Base-by-base conservation (phyloP, 129 eudicot species). In the Chrysanthemum seticuspe region DNA sequence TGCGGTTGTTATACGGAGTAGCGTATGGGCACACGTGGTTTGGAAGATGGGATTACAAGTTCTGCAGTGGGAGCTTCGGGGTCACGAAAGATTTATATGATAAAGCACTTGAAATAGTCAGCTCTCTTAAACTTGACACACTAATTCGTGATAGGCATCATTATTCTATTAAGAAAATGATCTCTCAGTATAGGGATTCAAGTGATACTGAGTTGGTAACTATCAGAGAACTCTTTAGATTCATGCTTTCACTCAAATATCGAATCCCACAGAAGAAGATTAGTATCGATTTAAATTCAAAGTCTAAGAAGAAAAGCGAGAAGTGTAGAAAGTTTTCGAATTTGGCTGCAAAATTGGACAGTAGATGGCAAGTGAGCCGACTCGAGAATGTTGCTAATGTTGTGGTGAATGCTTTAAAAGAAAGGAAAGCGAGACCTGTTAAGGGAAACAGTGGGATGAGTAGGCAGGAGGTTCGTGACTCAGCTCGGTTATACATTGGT, bases 391-490 rank as follows among this genome's bases (percentile, higher is more conserved):
- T 86, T 15, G 98, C 98, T 31, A 75, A 87, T 36, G 97, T 93
- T 15, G 89, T 93, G 11, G 92, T 87, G 2, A 78, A 90, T 9
- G 92, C 91, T 3, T 21, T 93, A 59, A 90, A 79, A 72, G 87
- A 82, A 36, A 87, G 81, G 71, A 75, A 82, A 67, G 47, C 7
- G 47, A 40, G 47, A 6, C 47, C 47, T 40, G 47, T 40, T 6
- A 40, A 40, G 10, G 47, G 47, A 40, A 79, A 75, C 68, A 8
- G 81, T 29, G 89, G 89, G 45, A 89, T 89, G 98, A 85, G 86
- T 13, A 71, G 98, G 71, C 97, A 93, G 65, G 98, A 93, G 78
- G 90, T 79, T 5, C 83, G 98, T 13, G 92, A 93, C 48, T 90
- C 89, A 3, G 98, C 96, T 6, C 88, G 98, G 14, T 72, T 67